Conservation (phyloP, 2,329 filamentous ascomycete species). For the Neopestalotiopsis sp. region DNA sequence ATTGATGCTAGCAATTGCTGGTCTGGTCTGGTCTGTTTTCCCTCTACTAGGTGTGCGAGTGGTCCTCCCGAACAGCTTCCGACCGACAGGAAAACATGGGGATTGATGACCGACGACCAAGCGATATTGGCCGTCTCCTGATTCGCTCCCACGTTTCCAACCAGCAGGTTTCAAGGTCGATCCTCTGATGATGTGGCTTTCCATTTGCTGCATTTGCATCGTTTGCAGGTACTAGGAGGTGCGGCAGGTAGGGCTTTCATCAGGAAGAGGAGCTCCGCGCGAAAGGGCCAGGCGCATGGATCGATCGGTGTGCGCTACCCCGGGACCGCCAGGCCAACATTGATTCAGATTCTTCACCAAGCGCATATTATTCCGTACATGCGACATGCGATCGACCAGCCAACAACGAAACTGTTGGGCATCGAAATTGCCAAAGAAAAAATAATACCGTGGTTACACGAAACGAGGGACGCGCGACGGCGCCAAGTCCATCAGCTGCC, state of each 20-base stretch:
- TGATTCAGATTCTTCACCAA: neutral
- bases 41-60: too few relatives aligned
- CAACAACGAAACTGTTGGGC: conserved; percentile 3
- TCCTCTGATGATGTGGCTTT: neutral
- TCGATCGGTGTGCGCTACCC: neutral
- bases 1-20: neutral
- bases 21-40: neutral
- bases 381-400: neutral
- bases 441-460: neutral
- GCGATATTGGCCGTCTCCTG: neutral
- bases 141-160: neutral
- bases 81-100: neutral
- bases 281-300: neutral
- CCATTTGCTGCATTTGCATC: neutral
- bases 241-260: neutral
- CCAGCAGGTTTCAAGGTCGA: conserved; percentile 3
- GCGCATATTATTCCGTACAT: neutral
- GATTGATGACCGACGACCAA: neutral
- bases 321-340: neutral
- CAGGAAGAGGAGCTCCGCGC: neutral
- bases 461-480: neutral
- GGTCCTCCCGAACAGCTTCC: conserved; percentile 4
- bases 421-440: neutral
- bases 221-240: neutral
- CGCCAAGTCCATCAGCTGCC: conserved; percentile 5